phyloP scores from a whole-genome alignment of 2,329 filamentous ascomycete genomes.

The Diaporthe caulivora region DNA sequence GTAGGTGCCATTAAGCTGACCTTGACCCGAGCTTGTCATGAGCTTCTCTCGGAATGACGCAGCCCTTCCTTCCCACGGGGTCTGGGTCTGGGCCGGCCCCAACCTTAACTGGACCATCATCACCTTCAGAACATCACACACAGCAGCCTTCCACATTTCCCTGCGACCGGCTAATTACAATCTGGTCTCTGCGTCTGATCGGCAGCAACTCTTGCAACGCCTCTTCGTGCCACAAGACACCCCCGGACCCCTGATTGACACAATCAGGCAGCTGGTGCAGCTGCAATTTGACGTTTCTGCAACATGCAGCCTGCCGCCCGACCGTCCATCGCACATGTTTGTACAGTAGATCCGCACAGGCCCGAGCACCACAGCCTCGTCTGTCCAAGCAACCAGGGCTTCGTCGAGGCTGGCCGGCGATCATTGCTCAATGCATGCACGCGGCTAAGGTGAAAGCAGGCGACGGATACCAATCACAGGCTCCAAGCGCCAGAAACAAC shows the following conservation, averaged over 20 bases:
- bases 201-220: constrained; percentile 19
- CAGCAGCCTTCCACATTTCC: background rate
- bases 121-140: too few relatives aligned
- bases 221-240: background rate
- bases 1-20: background rate
- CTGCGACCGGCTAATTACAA: constrained; percentile 1
- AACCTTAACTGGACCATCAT: constrained; percentile 16
- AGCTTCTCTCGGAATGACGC: background rate
- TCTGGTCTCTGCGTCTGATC: background rate
- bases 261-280: constrained; percentile 1
- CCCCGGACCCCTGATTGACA: constrained; percentile 8
- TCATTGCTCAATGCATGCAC: background rate
- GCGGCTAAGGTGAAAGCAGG: background rate
- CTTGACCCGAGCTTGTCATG: constrained; percentile 16
- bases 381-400: background rate
- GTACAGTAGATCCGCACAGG: background rate
- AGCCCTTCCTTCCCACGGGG: constrained; percentile 7
- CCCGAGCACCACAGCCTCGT: background rate
- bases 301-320: constrained; percentile 16
- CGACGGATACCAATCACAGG: background rate
- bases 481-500: too few relatives aligned
- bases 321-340: background rate
- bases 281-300: constrained; percentile 11
- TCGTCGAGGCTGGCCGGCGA: background rate
- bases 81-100: background rate